Percentiles rank a stretch among this genome's conserved stretches.
These are phyloP conservation scores for Pseudognaphalium luteoalbum DNA, from an alignment of 129 eudicot species.

Conservation along the genomic window DNA sequence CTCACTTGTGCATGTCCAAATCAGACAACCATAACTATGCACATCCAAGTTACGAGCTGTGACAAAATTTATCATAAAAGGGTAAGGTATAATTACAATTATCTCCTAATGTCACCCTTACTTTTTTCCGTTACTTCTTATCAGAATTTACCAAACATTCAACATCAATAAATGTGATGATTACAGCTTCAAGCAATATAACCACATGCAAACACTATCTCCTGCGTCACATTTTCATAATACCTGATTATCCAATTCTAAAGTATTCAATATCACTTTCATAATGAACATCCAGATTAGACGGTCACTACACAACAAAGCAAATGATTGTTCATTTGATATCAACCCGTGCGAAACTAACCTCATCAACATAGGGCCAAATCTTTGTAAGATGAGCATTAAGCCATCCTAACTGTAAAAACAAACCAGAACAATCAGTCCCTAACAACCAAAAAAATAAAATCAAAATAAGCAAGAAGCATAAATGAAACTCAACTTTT, in stretches of 20 bases:
- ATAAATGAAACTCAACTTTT: conserved; percentile 56
- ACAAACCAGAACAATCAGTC: conserved; percentile 30
- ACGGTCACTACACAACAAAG: conserved; percentile 9
- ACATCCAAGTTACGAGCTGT: neutral
- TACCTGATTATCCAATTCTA: neutral
- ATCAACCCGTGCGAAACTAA: conserved; percentile 36
- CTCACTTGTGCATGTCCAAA: too few species aligned
- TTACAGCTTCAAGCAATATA: neutral
- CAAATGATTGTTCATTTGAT: neutral
- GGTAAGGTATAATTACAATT: neutral
- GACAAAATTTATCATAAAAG: neutral
- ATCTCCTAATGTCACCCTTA: neutral
- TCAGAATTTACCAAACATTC: neutral
- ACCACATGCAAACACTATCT: conserved; percentile 5
- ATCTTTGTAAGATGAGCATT: conserved; percentile 79
- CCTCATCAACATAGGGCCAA: conserved; percentile 93
- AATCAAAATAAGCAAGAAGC: conserved; percentile 1
- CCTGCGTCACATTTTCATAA: neutral
- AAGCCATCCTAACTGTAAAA: conserved; percentile 80
- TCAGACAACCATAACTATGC: too few species aligned
- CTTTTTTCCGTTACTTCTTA: neutral
- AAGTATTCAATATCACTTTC: neutral
- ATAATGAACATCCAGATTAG: neutral
- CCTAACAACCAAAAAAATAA: conserved; percentile 3
- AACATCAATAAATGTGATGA: neutral